Evolutionary conservation across 2,329 filamentous ascomycete species (phyloP).

Genomic region (Graphium sp.): DNA sequence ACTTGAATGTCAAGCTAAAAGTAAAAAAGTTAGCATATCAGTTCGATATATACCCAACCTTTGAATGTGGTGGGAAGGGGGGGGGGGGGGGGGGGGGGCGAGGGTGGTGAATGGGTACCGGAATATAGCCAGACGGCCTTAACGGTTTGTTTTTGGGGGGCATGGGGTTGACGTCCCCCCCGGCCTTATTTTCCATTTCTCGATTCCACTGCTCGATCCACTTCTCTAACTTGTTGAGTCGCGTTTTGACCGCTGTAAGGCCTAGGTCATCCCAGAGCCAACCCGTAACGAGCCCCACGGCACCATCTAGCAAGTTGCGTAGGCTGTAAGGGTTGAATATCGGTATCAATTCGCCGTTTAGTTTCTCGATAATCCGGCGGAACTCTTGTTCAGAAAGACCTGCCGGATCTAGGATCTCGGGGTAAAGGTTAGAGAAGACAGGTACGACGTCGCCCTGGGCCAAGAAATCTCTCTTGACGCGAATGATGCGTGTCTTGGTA

Average conservation of each 20-base stretch:
- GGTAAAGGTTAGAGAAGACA: constrained; percentile 88
- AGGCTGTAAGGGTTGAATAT: constrained; percentile 65
- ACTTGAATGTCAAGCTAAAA: constrained; percentile 63
- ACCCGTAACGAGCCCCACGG: constrained; percentile 68
- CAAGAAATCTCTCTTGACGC: constrained; percentile 85
- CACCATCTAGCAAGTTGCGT: constrained; percentile 63
- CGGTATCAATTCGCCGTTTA: constrained; percentile 63
- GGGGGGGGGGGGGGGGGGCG: background rate
- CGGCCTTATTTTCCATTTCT: constrained; percentile 41
- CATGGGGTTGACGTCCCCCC: constrained; percentile 29
- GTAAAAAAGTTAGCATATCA: background rate
- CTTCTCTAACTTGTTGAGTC: constrained; percentile 51
- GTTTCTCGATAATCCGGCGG: constrained; percentile 58
- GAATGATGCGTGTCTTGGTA: constrained; percentile 69
- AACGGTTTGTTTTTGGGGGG: constrained; percentile 62
- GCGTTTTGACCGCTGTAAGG: constrained; percentile 55
- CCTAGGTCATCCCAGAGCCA: constrained; percentile 94
- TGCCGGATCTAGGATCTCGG: constrained; percentile 79
- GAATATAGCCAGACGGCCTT: constrained; percentile 77
- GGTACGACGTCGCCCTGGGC: constrained; percentile 77
- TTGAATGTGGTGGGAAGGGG: background rate
- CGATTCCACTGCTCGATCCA: constrained; percentile 83
- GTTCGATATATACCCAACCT: background rate
- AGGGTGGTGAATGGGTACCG: constrained; percentile 36
- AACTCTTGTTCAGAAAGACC: constrained; percentile 78